Evolutionary conservation across 1,139 yeast genomes (phyloP), one percentile per base, ranked within the genome.

Genomic region (Saccharomyces pastorianus): DNA sequence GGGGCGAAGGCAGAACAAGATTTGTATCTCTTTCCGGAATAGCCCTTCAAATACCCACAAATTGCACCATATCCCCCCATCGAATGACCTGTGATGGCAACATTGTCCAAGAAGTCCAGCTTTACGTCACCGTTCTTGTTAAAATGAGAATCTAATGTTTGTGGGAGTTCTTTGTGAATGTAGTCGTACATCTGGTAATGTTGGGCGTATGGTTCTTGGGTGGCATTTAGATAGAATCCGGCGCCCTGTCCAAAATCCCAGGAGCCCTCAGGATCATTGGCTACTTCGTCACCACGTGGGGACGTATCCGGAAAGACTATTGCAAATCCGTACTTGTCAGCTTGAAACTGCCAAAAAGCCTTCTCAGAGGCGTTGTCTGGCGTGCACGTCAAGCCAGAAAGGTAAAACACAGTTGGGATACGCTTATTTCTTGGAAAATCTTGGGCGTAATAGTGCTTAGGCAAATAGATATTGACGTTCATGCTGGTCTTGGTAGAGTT

Each of bases 1-100:
- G 99, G 98, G 0, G 97, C 82, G 73, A 93, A 93, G 0, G 97
- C 98, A 58, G 91, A 82, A 41, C 88, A 95, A 1, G 95, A 83
- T 69, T 81, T 82, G 76, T 86, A 93, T 34, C 58, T 55, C 28
- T 55, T 53, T 5, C 55, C 53, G 64, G 76, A 76, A 1, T 93
- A 89, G 68, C 87, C 83, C 60, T 77, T 80, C 55, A 93, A 73
- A 68, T 81, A 91, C 14, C 95, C 84, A 54, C 85, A 75, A 57
- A 93, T 73, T 0, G 99, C 96, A 53, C 99, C 99, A 69, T 80
- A 89, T 0, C 99, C 99, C 51, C 99, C 99, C 98, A 93, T 93
- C 2, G 99, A 93, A 70, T 93, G 98, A 48, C 98, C 98, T 9
- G 95, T 84, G 59, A 93, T 83, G 28, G 93, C 80, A 53, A 84